A percentile compares a stretch with the other conserved stretches of the same genome.
These are phyloP conservation scores for Daldinia sp. DNA, from an alignment of 2,329 filamentous ascomycete species.

Conservation along the genomic window DNA sequence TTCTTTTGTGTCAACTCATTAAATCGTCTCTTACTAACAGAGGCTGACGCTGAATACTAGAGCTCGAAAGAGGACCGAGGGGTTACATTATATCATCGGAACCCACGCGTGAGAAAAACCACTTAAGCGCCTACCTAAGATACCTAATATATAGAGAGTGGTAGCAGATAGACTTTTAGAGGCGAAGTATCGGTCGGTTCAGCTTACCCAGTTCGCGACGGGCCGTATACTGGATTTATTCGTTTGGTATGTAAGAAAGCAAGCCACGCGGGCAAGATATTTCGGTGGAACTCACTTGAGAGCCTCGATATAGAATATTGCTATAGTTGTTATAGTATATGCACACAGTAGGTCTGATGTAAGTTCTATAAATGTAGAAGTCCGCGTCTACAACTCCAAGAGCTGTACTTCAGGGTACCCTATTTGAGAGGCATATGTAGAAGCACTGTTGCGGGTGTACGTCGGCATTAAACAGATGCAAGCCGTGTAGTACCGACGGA, in stretches of 20 bases:
- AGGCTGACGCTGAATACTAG: background rate
- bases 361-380: slow-evolving; percentile 1
- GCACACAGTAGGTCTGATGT: background rate
- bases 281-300: background rate
- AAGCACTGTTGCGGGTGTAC: background rate
- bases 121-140: too few species aligned
- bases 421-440: too few species aligned
- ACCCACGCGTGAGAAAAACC: background rate
- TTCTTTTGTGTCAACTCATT: background rate
- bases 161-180: background rate
- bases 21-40: background rate
- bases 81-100: slow-evolving; percentile 10
- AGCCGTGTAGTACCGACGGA: background rate
- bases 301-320: background rate
- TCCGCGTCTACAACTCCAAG: too few species aligned
- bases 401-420: too few species aligned
- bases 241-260: too few species aligned
- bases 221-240: background rate
- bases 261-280: too few species aligned
- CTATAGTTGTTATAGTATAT: background rate
- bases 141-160: too few species aligned
- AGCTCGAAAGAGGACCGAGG: background rate
- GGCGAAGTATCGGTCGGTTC: background rate
- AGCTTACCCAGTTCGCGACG: background rate
- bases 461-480: background rate